These are phyloP conservation scores for Rosa lucieae DNA, from an alignment of 306 rosid species.

Conservation along the genomic window DNA sequence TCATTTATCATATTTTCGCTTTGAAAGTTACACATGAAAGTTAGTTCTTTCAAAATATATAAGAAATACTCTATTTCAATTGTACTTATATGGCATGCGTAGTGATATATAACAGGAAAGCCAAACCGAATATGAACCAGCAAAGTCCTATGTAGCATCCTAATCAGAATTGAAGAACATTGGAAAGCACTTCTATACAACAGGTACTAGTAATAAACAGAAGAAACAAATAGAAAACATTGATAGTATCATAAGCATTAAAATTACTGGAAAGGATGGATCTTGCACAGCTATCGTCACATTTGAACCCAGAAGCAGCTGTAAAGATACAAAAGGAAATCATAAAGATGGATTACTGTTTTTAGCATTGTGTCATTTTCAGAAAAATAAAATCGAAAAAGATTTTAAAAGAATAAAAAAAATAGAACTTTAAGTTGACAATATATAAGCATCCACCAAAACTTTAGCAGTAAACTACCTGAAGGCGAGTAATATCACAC, in stretches of 20 bases:
- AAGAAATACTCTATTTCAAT: neutral
- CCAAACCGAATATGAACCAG: neutral
- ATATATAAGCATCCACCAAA: conserved; percentile 17
- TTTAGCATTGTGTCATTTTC: neutral
- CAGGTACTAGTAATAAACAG: neutral
- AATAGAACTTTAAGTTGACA: neutral
- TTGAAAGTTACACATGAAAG: neutral
- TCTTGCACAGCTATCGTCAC: conserved; percentile 63
- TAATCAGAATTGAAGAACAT: neutral
- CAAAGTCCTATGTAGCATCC: neutral
- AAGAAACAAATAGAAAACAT: neutral
- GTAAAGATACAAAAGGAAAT: conserved; percentile 25
- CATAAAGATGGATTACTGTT: conserved; percentile 8
- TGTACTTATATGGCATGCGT: neutral
- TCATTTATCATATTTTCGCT: neutral
- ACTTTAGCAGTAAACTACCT: conserved; percentile 42
- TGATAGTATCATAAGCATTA: neutral
- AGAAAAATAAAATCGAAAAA: neutral
- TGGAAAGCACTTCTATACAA: neutral
- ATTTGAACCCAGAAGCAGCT: conserved; percentile 69
- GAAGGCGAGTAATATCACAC: conserved; percentile 78
- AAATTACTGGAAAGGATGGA: conserved; percentile 71
- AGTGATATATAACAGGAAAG: neutral
- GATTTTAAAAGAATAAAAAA: neutral
- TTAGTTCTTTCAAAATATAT: neutral